phyloP scores from a whole-genome alignment of 2,329 filamentous ascomycete genomes.

The Pseudogymnoascus sp. region DNA sequence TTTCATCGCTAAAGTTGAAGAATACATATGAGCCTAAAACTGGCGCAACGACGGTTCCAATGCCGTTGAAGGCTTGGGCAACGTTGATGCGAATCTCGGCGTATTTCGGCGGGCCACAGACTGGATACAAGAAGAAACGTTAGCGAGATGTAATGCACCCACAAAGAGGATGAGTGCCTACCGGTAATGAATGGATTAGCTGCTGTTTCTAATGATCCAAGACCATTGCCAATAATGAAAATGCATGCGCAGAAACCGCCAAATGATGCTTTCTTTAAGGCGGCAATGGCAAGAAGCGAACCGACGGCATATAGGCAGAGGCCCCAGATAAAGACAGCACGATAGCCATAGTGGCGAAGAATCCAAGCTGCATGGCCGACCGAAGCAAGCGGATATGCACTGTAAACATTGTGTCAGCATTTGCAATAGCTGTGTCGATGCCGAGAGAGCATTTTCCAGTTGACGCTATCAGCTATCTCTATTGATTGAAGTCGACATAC shows the following conservation, averaged over 20 bases:
- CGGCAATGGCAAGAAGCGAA: constrained; percentile 50
- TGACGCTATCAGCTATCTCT: not conserved
- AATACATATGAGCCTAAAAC: constrained; percentile 67
- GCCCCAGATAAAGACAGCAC: constrained; percentile 57
- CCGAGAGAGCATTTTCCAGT: not conserved
- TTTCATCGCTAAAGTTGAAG: constrained; percentile 51
- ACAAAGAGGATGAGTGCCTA: not conserved
- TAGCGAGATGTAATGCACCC: not conserved
- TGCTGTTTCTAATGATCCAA: constrained; percentile 66
- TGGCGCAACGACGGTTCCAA: constrained; percentile 66
- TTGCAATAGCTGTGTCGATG: not conserved
- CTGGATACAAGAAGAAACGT: not conserved
- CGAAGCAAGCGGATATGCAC: constrained; percentile 61
- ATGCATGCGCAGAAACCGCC: constrained; percentile 24
- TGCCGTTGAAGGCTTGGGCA: constrained; percentile 69
- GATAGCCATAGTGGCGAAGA: constrained; percentile 54
- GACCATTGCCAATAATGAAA: constrained; percentile 65
- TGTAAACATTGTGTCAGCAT: not conserved
- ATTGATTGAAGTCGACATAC: not conserved
- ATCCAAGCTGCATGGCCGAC: constrained; percentile 59
- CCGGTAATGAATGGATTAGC: constrained; percentile 52
- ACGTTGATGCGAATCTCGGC: constrained; percentile 70
- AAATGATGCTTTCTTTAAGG: constrained; percentile 44
- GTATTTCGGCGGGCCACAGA: constrained; percentile 51
- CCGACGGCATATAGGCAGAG: constrained; percentile 56